These are phyloP conservation scores for Cyathus striatus DNA, from an alignment of 768 basidiomycete genomes.

Conservation along the genomic window DNA sequence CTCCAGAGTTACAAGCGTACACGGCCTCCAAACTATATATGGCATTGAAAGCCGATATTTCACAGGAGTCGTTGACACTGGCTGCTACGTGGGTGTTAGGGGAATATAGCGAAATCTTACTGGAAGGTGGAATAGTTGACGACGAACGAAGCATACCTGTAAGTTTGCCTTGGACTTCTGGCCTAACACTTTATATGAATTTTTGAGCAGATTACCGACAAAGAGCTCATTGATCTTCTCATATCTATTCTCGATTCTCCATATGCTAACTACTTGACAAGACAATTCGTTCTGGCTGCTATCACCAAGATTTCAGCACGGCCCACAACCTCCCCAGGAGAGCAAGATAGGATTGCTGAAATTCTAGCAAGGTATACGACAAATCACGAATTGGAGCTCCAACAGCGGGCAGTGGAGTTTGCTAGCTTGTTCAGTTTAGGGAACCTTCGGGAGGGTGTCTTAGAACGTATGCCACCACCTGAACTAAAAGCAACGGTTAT, in stretches of 20 bases:
- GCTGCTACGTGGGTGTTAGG: slow-evolving; percentile 95
- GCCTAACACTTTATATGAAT: background rate
- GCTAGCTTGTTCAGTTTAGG: slow-evolving; percentile 77
- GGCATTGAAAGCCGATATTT: slow-evolving; percentile 85
- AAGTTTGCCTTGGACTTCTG: slow-evolving; percentile 10
- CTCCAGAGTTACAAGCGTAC: slow-evolving; percentile 94
- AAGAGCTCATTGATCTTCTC: slow-evolving; percentile 81
- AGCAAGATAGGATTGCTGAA: slow-evolving; percentile 77
- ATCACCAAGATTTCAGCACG: slow-evolving; percentile 89
- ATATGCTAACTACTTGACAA: slow-evolving; percentile 85
- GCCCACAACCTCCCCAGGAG: slow-evolving; percentile 53
- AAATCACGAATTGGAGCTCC: slow-evolving; percentile 89
- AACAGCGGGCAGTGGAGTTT: slow-evolving; percentile 95
- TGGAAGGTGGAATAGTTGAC: slow-evolving; percentile 80
- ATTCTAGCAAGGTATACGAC: slow-evolving; percentile 79
- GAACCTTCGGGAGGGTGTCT: slow-evolving; percentile 74
- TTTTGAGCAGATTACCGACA: slow-evolving; percentile 59
- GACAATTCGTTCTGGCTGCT: slow-evolving; percentile 88
- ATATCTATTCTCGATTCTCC: slow-evolving; percentile 88
- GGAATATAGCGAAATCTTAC: slow-evolving; percentile 87
- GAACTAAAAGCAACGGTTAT: slow-evolving; percentile 97
- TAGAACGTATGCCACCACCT: slow-evolving; percentile 99
- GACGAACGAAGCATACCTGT: slow-evolving; percentile 70
- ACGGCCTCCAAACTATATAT: slow-evolving; percentile 88
- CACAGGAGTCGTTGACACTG: slow-evolving; percentile 92